These are phyloP conservation scores for Blastomyces emzantsi DNA, from an alignment of 2,329 filamentous ascomycete genomes.

Conservation along the genomic window DNA sequence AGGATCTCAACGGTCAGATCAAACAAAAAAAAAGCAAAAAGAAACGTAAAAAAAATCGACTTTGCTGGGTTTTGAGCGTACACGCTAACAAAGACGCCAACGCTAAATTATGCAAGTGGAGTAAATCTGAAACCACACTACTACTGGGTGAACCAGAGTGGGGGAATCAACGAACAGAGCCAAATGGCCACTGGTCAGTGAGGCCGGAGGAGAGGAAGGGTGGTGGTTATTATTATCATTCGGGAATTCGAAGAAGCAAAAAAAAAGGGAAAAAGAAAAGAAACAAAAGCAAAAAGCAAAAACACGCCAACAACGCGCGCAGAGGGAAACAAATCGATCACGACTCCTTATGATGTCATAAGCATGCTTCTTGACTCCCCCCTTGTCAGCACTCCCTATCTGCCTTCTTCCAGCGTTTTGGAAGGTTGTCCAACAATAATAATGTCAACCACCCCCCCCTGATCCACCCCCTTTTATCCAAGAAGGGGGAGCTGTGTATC, in stretches of 20 bases:
- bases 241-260: background rate
- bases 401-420: background rate
- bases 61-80: background rate
- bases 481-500: background rate
- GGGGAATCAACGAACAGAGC: background rate
- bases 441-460: background rate
- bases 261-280: background rate
- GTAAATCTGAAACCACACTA: slow-evolving; percentile 8
- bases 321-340: background rate
- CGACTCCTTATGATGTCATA: background rate
- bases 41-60: background rate
- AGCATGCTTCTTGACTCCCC: background rate
- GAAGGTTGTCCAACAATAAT: background rate
- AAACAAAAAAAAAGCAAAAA: background rate
- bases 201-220: background rate
- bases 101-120: slow-evolving; percentile 5
- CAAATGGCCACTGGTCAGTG: background rate
- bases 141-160: slow-evolving; percentile 5
- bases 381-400: background rate
- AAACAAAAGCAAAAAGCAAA: background rate
- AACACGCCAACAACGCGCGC: background rate
- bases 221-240: too few species aligned
- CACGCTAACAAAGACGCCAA: background rate
- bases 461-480: background rate
- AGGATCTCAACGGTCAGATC: background rate